Percentiles rank a stretch among this genome's conserved stretches.
These are phyloP conservation scores for Phymatotrichopsis omnivora DNA, from an alignment of 2,329 filamentous ascomycete species.

Conservation along the genomic window DNA sequence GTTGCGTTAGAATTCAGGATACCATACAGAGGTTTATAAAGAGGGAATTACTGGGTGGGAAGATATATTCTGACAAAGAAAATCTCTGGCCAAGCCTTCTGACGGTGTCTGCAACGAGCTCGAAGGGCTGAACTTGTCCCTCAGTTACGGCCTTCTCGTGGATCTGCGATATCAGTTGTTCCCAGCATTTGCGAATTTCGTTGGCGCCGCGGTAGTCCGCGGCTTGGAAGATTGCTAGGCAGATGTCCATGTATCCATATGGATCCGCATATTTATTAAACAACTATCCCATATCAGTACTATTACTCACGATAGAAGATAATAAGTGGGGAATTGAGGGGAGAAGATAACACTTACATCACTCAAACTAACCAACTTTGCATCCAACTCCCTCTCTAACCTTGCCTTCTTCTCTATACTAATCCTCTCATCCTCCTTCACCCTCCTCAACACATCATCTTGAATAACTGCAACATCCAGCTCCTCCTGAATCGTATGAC, in stretches of 20 bases:
- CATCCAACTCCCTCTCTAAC: constrained; percentile 60
- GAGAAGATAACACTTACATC: constrained; percentile 48
- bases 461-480: constrained; percentile 93
- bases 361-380: constrained; percentile 65
- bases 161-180: constrained; percentile 63
- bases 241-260: constrained; percentile 87
- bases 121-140: constrained; percentile 51
- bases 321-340: background rate
- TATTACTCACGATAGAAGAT: constrained; percentile 29
- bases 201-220: constrained; percentile 83
- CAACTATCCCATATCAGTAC: constrained; percentile 47
- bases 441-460: constrained; percentile 72
- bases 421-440: constrained; percentile 64
- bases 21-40: too few relatives aligned
- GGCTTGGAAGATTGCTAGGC: constrained; percentile 80
- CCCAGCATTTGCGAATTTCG: constrained; percentile 77
- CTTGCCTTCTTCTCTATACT: constrained; percentile 51
- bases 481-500: constrained; percentile 73
- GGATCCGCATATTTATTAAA: constrained; percentile 87
- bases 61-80: constrained; percentile 55
- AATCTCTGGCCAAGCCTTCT: constrained; percentile 56
- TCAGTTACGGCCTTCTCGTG: constrained; percentile 46
- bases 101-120: constrained; percentile 55
- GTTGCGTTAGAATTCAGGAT: background rate
- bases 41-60: constrained; percentile 46